Conservation (phyloP, 1,284 basidiomycete genomes). For the Austroboletus niveus region DNA sequence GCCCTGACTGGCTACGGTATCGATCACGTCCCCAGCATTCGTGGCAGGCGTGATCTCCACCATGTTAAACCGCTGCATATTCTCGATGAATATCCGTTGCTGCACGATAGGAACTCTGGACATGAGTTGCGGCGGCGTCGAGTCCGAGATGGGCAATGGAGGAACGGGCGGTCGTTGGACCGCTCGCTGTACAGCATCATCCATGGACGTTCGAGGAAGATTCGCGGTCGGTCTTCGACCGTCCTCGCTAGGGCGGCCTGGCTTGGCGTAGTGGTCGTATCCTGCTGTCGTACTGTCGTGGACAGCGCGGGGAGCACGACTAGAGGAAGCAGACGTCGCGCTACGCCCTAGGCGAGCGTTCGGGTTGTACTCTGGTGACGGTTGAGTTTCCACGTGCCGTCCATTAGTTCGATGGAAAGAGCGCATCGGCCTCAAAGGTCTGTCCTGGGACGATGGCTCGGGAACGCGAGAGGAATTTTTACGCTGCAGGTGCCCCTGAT, state of each 20-base stretch:
- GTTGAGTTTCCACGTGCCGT: conserved; percentile 30
- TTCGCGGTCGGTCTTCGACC: conserved; percentile 19
- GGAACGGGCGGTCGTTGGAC: conserved; percentile 35
- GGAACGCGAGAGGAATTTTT: conserved; percentile 14
- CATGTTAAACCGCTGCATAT: conserved; percentile 69
- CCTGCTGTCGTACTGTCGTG: conserved; percentile 14
- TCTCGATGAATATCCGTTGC: conserved; percentile 71
- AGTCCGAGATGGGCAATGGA: conserved; percentile 35
- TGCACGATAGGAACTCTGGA: conserved; percentile 41
- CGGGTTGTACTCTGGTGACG: conserved; percentile 31
- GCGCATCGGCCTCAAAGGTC: conserved; percentile 46
- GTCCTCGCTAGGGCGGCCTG: conserved; percentile 29
- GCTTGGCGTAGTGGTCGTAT: conserved; percentile 20
- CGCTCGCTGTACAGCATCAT: conserved; percentile 23
- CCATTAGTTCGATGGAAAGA: conserved; percentile 54
- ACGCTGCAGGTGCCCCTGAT: conserved; percentile 24
- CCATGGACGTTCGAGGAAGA: conserved; percentile 22
- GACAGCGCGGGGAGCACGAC: conserved; percentile 16
- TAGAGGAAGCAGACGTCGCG: conserved; percentile 17
- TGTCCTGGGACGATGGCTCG: conserved; percentile 29
- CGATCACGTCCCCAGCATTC: conserved; percentile 63
- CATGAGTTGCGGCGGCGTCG: conserved; percentile 19
- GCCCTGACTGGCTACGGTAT: conserved; percentile 60
- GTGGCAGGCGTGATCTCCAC: conserved; percentile 63
- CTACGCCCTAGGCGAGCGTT: conserved; percentile 36